Percentiles rank a stretch among this genome's conserved stretches.
These are phyloP conservation scores for Urtica urens DNA, from an alignment of 306 rosid genomes.

Conservation along the genomic window DNA sequence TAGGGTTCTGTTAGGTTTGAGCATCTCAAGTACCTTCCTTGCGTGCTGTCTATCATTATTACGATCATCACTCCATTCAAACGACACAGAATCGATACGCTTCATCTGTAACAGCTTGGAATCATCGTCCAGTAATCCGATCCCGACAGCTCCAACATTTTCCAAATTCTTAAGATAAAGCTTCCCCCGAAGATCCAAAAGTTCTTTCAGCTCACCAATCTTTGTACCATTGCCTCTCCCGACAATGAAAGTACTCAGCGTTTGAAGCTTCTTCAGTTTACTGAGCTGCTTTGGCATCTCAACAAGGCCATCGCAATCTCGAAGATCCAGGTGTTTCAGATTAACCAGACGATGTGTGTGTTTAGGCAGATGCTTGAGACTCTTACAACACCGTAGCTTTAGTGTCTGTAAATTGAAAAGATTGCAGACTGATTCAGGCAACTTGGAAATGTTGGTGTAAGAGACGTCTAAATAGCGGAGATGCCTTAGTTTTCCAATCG, in stretches of 20 bases:
- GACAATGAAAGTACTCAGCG: not conserved
- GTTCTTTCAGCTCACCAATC: not conserved
- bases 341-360: conserved; percentile 5
- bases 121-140: conserved; percentile 8
- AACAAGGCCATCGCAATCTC: not conserved
- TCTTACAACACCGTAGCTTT: not conserved
- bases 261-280: conserved; percentile 6
- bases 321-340: conserved; percentile 7
- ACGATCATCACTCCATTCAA: conserved; percentile 1
- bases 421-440: conserved; percentile 2
- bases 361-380: conserved; percentile 3
- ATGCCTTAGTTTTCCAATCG: not conserved
- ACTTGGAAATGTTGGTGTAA: not conserved
- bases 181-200: not conserved
- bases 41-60: not conserved
- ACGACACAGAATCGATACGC: conserved; percentile 2
- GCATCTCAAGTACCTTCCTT: not conserved
- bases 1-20: conserved; percentile 1
- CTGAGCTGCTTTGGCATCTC: conserved; percentile 7
- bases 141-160: not conserved
- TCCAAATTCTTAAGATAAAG: conserved; percentile 3
- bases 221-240: not conserved
- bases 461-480: conserved; percentile 9
- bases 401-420: conserved; percentile 16
- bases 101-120: not conserved